Evolutionary conservation across 345 rosid species (phyloP), one percentile per base, ranked within the genome.

Genomic region (Lepidium sativum): DNA sequence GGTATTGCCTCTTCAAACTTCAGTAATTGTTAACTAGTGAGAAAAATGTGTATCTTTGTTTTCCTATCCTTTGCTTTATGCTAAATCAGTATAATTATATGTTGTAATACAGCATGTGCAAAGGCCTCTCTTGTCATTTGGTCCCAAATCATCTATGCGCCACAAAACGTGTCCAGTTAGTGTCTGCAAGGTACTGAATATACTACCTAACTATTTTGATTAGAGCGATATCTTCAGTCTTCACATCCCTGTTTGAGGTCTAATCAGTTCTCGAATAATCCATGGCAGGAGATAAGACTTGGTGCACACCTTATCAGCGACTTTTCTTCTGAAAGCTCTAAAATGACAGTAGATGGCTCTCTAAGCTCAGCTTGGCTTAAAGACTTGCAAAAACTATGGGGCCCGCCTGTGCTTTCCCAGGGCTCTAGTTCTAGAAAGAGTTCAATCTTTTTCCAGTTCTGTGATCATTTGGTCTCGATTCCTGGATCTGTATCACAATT

Each of bases 61-160:
- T 33, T 14, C 15, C 21, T 33, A 51, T 15, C 34, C 55, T 54
- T 35, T 54, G 58, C 14, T 50, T 15, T 72, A 20, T 15, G 18
- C 40, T 17, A 50, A 54, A 41, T 59, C 8, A 27, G 25, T 56
- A 52, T 21, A 27, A 54, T 66, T 71, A 48, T 58, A 55, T 56
- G 57, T 80, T 77, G 20, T 75, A 2, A 57, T 77, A 33, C 88
- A 94, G 99, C 87, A 94, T 78, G 97, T 86, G 60, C 95, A 91
- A 78, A 86, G 95, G 68, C 96, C 99, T 48, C 80, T 86, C 42
- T 80, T 85, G 34, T 90, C 96, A 44, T 94, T 94, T 81, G 99
- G 97, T 75, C 97, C 96, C 49, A 94, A 88, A 83, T 83, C 85
- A 64, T 85, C 95, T 54, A 64, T 80, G 84, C 83, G 83, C 72